Evolutionary conservation across 768 basidiomycete genomes (phyloP), one percentile per base, ranked within the genome.

Genomic region (Pleurotus ostreatus): DNA sequence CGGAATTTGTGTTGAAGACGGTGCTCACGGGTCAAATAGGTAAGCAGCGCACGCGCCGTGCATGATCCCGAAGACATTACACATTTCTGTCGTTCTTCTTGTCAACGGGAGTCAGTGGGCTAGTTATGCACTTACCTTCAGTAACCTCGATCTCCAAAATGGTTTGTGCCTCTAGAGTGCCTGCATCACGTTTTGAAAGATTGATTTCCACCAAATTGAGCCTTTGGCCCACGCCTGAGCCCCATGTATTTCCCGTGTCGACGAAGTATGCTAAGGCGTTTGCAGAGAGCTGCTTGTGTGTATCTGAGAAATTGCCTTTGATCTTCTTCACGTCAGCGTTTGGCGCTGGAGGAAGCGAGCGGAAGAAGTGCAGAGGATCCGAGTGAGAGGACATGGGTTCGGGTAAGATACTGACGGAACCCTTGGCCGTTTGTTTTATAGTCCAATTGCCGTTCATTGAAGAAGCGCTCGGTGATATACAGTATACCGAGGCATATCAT

Each of bases 1-100:
- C 20, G 37, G 46, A 39, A 26, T 5, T 48, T 12, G 20, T n/a
- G 34, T 16, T n/a, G 16, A 38, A 44, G 8, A 38, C 39, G 13
- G 57, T 1, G 67, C 80, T 23, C 60, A 80, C 84, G 73, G 71
- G 66, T 84, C 83, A 30, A 84, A 73, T 37, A 85, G 70, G 58
- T 82, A 76, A 0, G 79, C 81, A 5, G 79, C 75, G 61, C 82
- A 85, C 3, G 72, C 82, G 1, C 83, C 84, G 49, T 85, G 84
- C 18, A 85, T 55, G 15, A 69, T 74, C 5, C 77, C 71, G 51
- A 65, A 66, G 11, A 71, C 61, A 49, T 84, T 84, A 58, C 81
- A 71, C 83, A 85, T 84, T 54, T 84, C 84, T 85, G 3, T n/a
- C 34, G 23, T 5, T 18, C 16, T 4, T 18, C 16, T 30, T 40